Conservation (phyloP, 371 early-diverging fungal genomes). For the Mucor saturninus region DNA sequence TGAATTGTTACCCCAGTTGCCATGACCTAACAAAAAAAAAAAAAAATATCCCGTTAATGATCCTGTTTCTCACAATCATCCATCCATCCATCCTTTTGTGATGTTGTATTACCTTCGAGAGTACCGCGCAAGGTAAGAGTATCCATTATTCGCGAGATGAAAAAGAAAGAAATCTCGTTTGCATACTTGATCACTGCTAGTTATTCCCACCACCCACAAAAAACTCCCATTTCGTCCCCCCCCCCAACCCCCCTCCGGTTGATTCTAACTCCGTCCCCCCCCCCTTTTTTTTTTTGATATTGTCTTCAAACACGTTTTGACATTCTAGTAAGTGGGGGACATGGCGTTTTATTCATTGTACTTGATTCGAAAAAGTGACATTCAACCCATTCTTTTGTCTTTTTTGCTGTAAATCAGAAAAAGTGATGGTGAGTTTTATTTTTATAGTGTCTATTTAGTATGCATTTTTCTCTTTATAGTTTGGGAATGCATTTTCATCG, state of each 20-base stretch:
- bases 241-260: background rate
- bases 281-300: too few relatives aligned
- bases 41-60: constrained; percentile 1
- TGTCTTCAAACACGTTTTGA: too few relatives aligned
- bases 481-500: too few relatives aligned
- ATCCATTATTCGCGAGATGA: constrained; percentile 49
- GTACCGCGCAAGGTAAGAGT: constrained; percentile 49
- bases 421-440: too few relatives aligned
- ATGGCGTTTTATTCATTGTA: too few relatives aligned
- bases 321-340: too few relatives aligned
- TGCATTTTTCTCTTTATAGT: too few relatives aligned
- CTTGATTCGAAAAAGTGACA: too few relatives aligned
- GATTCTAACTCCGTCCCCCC: background rate
- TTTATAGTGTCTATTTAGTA: too few relatives aligned
- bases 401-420: too few relatives aligned
- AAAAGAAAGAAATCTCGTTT: constrained; percentile 41
- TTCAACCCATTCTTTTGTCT: too few relatives aligned
- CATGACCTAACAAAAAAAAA: constrained; percentile 33
- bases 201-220: background rate
- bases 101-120: constrained; percentile 38
- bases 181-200: constrained; percentile 2
- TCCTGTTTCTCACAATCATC: background rate
- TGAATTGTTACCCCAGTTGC: constrained; percentile 42
- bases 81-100: constrained; percentile 12
- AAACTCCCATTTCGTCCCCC: too few relatives aligned